Base-by-base conservation (phyloP, 345 rosid genomes). In the Arabidopsis suecica region DNA sequence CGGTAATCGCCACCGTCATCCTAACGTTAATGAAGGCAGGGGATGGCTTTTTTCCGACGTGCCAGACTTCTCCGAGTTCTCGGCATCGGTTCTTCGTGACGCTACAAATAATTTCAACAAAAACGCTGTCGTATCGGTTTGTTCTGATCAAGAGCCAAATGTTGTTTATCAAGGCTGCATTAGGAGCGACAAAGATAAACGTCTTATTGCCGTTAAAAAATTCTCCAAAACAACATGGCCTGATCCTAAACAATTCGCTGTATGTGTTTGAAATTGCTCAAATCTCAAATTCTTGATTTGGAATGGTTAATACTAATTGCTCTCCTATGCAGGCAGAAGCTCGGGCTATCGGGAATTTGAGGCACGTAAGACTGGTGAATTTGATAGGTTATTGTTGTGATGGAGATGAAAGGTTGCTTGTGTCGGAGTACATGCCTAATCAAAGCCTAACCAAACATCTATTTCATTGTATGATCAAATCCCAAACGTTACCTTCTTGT, bases 371-470 rank as follows among this genome's bases (percentile, higher is more conserved):
- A 72, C 51, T 93, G 55, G 96, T 90, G 41, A 91, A 93, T 84
- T 84, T 93, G 89, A 86, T 93, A 68, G 98, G 98, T 23, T 93
- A 89, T 65, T 93, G 97, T 76, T 93, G 97, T 74, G 93, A 91
- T 49, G 98, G 97, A 10, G 97, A 93, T 71, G 97, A 93, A 82
- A 89, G 98, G 78, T 61, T 93, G 82, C 89, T 93, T 59, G 96
- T 91, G 56, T 89, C 98, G 0, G 98, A 93, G 74, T 89, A 83
- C 77, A 87, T 93, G 96, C 89, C 96, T 11, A 89, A 91, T 71
- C 93, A 91, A 61, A 91, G 90, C 20, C 95, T 93, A 40, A 82
- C 87, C 5, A 93, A 91, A 76, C 97, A 93, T 78, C 79, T 93
- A 3, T 93, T 93, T 63, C 98, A 93, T 74, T 93, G 98, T 93